Base-by-base conservation (phyloP, 2,329 filamentous ascomycete species). In the Esteya vermicola region DNA sequence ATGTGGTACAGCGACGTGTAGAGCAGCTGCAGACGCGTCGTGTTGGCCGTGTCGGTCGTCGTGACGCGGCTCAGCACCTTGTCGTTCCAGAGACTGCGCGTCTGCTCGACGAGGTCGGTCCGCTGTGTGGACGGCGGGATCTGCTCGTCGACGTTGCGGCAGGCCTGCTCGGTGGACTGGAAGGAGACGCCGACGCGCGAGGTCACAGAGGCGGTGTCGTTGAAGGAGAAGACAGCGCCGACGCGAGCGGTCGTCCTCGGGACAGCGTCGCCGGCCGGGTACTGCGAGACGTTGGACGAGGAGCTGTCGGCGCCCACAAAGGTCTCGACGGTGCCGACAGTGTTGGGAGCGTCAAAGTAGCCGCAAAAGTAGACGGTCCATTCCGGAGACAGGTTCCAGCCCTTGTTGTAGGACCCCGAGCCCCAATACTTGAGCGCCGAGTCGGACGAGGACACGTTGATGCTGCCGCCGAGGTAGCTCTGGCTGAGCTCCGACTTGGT, bases 1-100 rank as follows among this genome's bases (percentile, higher is more conserved):
- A 80, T 79, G 48, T 79, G 78, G 50, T 83, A 84, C 26, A 85
- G 53, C 0, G 75, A 76, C 0, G 72, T 72, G 57, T 85, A 85
- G 3, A 85, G 60, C 22, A 81, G 60, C 37, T 67, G 60, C 8
- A 81, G 58, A 35, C 72, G 76, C 0, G 64, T 67, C 13, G 55
- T 51, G 49, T 79, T 47, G 26, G 21, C 53, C 7, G 63, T 69
- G 36, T 72, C 70, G 0, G 67, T 69, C 0, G 77, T 77, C 0
- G 70, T 72, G 25, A 84, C 62, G 10, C 27, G 33, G 44, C 67
- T 68, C 19, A 84, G 63, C 2, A 83, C 70, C 30, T 75, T 57
- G 1, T 59, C 49, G 49, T 78, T 78, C 79, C 79, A 84, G 3
- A 61, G 4, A 8, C 27, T 16, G 4, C 41, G 38, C 4, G 43